phyloP scores from a whole-genome alignment of 2,329 filamentous ascomycete species.

The Pseudogymnoascus sp. region DNA sequence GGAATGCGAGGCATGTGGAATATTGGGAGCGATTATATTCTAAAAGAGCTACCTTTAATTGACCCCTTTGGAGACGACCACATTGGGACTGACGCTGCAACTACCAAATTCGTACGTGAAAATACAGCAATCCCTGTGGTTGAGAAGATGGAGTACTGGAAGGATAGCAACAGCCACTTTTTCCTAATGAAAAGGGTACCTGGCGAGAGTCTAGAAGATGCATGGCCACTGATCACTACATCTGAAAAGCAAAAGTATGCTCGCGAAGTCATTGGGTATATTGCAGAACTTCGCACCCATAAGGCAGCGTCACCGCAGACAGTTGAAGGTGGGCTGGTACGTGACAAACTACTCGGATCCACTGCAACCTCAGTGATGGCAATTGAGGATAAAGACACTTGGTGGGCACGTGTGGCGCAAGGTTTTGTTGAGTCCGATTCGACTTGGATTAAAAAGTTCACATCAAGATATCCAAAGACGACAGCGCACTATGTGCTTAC shows the following conservation, averaged over 20 bases:
- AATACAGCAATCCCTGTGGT: not conserved
- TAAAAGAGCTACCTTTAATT: not conserved
- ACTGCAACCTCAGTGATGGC: not conserved
- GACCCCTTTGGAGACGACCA: not conserved
- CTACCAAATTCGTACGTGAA: not conserved
- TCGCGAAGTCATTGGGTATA: not conserved
- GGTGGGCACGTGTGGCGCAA: not conserved
- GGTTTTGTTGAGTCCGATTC: not conserved
- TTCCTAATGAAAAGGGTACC: not conserved
- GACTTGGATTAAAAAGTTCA: slow-evolving; percentile 7
- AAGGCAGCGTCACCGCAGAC: not conserved
- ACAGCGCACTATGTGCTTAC: slow-evolving; percentile 30
- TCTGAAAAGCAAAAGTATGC: not conserved
- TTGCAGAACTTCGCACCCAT: not conserved
- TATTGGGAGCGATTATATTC: not conserved
- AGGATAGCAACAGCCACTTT: not conserved
- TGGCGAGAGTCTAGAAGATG: not conserved
- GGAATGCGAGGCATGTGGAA: not conserved
- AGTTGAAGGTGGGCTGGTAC: not conserved
- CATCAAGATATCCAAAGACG: slow-evolving; percentile 12
- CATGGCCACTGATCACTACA: not conserved
- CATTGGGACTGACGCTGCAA: not conserved
- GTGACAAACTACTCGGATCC: not conserved
- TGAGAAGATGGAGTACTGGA: not conserved
- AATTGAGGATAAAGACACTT: not conserved